Conservation (phyloP, 139 green algal genomes). For the Volvox africanus region DNA sequence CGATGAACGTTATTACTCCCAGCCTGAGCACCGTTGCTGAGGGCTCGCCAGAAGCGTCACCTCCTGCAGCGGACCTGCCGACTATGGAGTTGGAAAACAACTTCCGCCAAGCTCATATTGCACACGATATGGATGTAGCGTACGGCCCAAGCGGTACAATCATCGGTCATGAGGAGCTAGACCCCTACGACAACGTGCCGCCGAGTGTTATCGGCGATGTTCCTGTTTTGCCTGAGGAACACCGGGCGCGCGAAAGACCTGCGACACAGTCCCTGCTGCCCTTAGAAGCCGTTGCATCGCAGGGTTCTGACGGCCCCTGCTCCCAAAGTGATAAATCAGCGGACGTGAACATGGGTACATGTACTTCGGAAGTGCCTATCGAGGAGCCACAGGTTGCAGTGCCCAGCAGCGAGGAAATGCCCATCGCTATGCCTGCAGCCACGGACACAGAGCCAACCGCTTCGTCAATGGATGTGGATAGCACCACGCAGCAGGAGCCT, state of each 20-base stretch:
- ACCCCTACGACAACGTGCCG: not conserved
- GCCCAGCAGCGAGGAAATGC: not conserved
- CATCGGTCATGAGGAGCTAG: not conserved
- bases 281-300: not conserved
- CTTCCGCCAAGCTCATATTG: not conserved
- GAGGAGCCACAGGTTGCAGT: not conserved
- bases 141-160: not conserved
- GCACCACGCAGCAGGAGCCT: not conserved
- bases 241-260: not conserved
- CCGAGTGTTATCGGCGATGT: not conserved
- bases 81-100: not conserved
- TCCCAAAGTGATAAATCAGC: not conserved
- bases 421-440: not conserved
- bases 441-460: not conserved
- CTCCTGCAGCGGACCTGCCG: not conserved
- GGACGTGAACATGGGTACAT: not conserved
- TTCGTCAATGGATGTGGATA: not conserved
- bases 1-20: not conserved
- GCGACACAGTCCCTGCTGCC: not conserved
- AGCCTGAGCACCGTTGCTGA: not conserved
- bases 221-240: not conserved
- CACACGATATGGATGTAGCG: constrained; percentile 1
- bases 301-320: too few relatives aligned
- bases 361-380: not conserved
- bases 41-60: not conserved